Evolutionary conservation across 2,329 filamentous ascomycete species (phyloP).

Genomic region (Eurotiales sp.): DNA sequence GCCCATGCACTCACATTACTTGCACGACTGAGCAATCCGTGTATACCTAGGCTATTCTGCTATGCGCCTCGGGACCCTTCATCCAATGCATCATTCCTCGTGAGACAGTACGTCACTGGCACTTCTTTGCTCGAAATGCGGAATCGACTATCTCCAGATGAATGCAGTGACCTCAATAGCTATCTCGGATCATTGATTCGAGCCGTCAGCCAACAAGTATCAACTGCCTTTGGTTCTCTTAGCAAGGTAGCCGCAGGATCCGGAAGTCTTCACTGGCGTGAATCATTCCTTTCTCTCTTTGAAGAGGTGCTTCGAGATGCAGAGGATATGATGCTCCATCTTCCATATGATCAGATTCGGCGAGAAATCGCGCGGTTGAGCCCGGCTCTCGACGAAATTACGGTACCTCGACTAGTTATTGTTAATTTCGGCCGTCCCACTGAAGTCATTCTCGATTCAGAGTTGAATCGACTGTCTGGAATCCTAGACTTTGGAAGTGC

Average conservation of each 20-base stretch:
- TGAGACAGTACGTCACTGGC: conserved; percentile 36
- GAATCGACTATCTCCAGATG: conserved; percentile 24
- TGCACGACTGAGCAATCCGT: conserved; percentile 28
- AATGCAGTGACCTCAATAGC: conserved; percentile 31
- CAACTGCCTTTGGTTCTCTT: conserved; percentile 50
- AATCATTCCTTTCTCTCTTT: conserved; percentile 50
- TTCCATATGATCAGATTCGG: conserved; percentile 55
- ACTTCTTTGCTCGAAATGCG: conserved; percentile 30
- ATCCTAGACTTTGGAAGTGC: conserved; percentile 52
- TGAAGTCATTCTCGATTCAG: conserved; percentile 51
- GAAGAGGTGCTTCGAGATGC: conserved; percentile 54
- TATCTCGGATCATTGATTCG: conserved; percentile 36
- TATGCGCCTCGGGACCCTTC: conserved; percentile 29
- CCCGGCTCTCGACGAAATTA: conserved; percentile 48
- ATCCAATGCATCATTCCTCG: conserved; percentile 31
- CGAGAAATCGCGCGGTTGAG: conserved; percentile 45
- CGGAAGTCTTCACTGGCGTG: conserved; percentile 50
- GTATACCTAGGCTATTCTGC: conserved; percentile 36
- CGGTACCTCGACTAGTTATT: conserved; percentile 49
- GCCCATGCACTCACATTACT: conserved; percentile 37
- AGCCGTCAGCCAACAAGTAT: conserved; percentile 43
- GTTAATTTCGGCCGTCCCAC: conserved; percentile 46
- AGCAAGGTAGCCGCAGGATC: conserved; percentile 44
- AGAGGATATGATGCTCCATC: conserved; percentile 56
- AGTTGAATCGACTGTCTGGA: conserved; percentile 47